These are phyloP conservation scores for Saccharomyces hybrid DNA, from an alignment of 1,139 yeast species.

Conservation along the genomic window DNA sequence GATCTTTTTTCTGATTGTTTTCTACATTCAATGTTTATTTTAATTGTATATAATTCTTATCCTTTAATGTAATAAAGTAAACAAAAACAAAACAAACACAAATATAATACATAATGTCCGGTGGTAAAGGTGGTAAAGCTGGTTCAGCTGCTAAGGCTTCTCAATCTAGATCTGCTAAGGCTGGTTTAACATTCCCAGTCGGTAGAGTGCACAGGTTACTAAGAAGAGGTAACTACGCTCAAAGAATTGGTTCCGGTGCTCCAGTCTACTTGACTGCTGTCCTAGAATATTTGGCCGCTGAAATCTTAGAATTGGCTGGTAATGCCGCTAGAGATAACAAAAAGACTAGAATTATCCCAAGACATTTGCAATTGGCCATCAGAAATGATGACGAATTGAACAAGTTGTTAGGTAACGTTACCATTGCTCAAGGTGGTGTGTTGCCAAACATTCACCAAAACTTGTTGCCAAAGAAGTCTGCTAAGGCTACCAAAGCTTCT, in stretches of 20 bases:
- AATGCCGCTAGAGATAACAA: conserved; percentile 98
- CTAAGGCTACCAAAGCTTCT: conserved; percentile 70
- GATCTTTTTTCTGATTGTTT: too few species aligned
- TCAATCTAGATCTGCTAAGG: conserved; percentile 95
- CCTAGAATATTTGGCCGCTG: conserved; percentile 93
- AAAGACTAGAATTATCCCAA: conserved; percentile 96
- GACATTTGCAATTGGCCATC: conserved; percentile 96
- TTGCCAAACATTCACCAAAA: conserved; percentile 94
- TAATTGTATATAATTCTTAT: background rate
- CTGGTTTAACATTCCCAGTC: conserved; percentile 98
- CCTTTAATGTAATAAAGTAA: background rate
- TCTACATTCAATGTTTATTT: background rate
- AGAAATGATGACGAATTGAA: conserved; percentile 97
- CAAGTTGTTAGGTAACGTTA: conserved; percentile 86
- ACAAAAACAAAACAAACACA: conserved; percentile 10
- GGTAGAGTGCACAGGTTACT: conserved; percentile 97
- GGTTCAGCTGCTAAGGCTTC: conserved; percentile 89
- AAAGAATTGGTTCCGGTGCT: conserved; percentile 98
- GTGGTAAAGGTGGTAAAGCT: conserved; percentile 98
- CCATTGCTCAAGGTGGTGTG: conserved; percentile 97
- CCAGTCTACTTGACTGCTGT: conserved; percentile 95
- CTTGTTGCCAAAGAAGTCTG: conserved; percentile 89
- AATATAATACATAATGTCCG: conserved; percentile 57
- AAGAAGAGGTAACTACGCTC: conserved; percentile 98
- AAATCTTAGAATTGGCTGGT: conserved; percentile 96